Percentiles rank a stretch among this genome's conserved stretches.
Evolutionary conservation across 2,329 filamentous ascomycete species (phyloP).

Genomic region (Fusarium sp.): DNA sequence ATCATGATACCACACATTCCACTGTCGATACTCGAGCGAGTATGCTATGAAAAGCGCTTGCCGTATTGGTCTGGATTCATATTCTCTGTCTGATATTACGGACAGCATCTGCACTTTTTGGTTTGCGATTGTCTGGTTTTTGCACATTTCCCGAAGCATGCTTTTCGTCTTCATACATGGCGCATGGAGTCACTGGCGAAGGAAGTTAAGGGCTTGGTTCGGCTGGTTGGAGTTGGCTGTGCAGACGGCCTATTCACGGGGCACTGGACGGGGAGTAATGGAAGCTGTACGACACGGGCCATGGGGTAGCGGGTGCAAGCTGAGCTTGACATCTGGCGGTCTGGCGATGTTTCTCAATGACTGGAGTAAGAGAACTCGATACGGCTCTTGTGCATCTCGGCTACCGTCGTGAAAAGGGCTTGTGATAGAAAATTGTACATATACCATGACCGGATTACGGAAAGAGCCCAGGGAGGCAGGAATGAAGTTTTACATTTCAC

Average conservation of each 20-base stretch:
- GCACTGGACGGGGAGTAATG: conserved; percentile 41
- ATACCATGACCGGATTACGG: conserved; percentile 52
- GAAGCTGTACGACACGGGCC: conserved; percentile 32
- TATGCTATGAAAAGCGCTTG: conserved; percentile 22
- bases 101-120: conserved; percentile 38
- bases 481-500: conserved; percentile 44
- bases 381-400: conserved; percentile 33
- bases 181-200: conserved; percentile 55
- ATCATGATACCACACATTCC: conserved; percentile 38
- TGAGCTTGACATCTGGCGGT: conserved; percentile 39
- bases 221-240: conserved; percentile 51
- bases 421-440: conserved; percentile 54
- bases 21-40: conserved; percentile 23
- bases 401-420: conserved; percentile 37
- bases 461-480: conserved; percentile 41
- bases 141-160: conserved; percentile 50
- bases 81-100: conserved; percentile 44
- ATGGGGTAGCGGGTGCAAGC: conserved; percentile 35
- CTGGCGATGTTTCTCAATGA: conserved; percentile 29
- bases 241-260: conserved; percentile 38
- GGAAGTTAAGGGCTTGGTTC: conserved; percentile 49
- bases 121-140: conserved; percentile 46
- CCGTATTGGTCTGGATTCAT: conserved; percentile 40
- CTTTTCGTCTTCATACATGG: conserved; percentile 51
- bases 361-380: conserved; percentile 24